phyloP scores from a whole-genome alignment of 2,329 filamentous ascomycete species.

The Calonectria leucothoes region DNA sequence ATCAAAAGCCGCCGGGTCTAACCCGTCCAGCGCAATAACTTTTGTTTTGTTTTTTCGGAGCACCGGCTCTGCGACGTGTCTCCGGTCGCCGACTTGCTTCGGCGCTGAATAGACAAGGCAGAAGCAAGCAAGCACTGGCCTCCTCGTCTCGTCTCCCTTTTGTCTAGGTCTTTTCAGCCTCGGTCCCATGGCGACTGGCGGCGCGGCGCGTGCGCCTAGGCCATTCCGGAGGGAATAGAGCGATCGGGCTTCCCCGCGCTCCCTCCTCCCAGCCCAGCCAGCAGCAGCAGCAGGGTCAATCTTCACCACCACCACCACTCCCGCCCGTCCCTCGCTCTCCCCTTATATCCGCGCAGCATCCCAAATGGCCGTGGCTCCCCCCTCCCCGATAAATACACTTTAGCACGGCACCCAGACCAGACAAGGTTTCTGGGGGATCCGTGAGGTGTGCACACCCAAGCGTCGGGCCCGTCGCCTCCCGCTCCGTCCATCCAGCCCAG shows the following conservation, averaged over 20 bases:
- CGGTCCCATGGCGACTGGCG: slow-evolving; percentile 14
- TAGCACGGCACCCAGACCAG: neutral
- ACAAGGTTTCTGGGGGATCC: slow-evolving; percentile 5
- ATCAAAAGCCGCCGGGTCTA: neutral
- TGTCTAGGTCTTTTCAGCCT: neutral
- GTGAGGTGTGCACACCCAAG: neutral
- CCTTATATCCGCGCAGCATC: neutral
- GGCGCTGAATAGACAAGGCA: neutral
- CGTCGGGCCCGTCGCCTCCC: neutral
- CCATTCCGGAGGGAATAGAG: slow-evolving; percentile 24
- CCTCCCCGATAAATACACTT: neutral
- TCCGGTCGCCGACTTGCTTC: neutral
- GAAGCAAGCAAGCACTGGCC: neutral
- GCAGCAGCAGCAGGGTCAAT: neutral
- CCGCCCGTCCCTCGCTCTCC: neutral
- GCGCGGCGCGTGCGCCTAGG: slow-evolving; percentile 24
- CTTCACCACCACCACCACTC: neutral
- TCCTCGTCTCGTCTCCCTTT: neutral
- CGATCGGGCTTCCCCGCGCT: slow-evolving; percentile 31
- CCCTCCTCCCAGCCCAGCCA: neutral
- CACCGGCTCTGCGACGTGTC: neutral
- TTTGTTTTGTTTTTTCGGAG: neutral
- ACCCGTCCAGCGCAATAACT: neutral
- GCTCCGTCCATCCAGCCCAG: neutral
- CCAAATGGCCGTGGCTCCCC: neutral